phyloP scores from a whole-genome alignment of 2,329 filamentous ascomycete species.

The Massarina eburnea region DNA sequence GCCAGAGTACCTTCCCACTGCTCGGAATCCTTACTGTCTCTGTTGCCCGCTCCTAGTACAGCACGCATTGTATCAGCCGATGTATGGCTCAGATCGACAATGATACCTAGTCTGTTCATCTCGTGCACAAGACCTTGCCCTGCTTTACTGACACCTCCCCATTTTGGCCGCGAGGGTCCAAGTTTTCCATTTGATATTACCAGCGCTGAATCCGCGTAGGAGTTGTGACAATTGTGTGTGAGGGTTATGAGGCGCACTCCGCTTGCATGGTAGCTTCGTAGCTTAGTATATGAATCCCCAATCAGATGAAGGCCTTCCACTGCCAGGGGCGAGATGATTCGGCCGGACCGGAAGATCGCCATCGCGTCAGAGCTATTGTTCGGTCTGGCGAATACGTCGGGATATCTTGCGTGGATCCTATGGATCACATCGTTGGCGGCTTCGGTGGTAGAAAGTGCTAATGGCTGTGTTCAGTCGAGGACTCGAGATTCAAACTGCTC shows the following conservation, averaged over 20 bases:
- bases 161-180: constrained; percentile 53
- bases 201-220: constrained; percentile 79
- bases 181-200: constrained; percentile 41
- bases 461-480: background rate
- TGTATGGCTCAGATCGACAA: constrained; percentile 83
- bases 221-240: constrained; percentile 90
- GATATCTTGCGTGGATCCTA: background rate
- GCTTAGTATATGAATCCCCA: constrained; percentile 73
- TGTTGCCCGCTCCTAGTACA: constrained; percentile 68
- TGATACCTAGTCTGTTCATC: constrained; percentile 92
- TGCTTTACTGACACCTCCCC: constrained; percentile 68
- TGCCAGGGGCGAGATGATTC: constrained; percentile 13
- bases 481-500: background rate
- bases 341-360: constrained; percentile 5
- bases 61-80: constrained; percentile 79
- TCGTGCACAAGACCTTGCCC: constrained; percentile 71
- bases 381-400: background rate
- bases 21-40: constrained; percentile 33
- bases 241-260: constrained; percentile 85
- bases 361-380: background rate
- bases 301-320: constrained; percentile 78
- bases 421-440: constrained; percentile 1
- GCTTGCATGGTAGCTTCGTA: constrained; percentile 72
- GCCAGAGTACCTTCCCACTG: constrained; percentile 71
- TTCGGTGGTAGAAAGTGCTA: too few relatives aligned